These are phyloP conservation scores for Buddleja alternifolia DNA, from an alignment of 257 asterid species.

Conservation along the genomic window DNA sequence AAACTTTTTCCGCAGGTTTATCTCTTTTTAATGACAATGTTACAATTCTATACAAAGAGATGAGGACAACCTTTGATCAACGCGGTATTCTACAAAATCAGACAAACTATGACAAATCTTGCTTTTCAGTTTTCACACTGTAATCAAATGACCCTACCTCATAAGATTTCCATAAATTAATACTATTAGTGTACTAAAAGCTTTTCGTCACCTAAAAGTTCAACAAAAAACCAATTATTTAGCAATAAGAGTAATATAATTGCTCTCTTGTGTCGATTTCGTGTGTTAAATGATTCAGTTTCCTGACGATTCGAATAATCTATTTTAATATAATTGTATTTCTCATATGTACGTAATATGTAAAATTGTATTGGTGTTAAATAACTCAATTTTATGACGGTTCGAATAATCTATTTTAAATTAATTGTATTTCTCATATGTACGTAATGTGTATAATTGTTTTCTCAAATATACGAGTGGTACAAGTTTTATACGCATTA, in stretches of 20 bases:
- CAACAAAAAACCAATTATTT: constrained; percentile 11
- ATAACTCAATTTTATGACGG: too few species aligned
- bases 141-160: constrained; percentile 7
- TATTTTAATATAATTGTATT: too few species aligned
- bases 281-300: constrained; percentile 33
- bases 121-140: constrained; percentile 23
- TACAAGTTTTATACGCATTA: too few species aligned
- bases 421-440: too few species aligned
- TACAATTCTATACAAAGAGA: background rate
- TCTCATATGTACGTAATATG: too few species aligned
- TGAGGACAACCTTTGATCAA: background rate
- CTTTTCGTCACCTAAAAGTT: constrained; percentile 25
- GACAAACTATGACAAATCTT: background rate
- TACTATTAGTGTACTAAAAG: constrained; percentile 15
- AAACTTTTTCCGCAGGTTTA: too few species aligned
- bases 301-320: too few species aligned
- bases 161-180: background rate
- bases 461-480: too few species aligned
- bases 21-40: too few species aligned
- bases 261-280: constrained; percentile 6
- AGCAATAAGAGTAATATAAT: background rate
- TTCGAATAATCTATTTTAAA: too few species aligned
- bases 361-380: too few species aligned
- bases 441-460: too few species aligned
- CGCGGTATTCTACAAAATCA: background rate